Evolutionary conservation across 2,329 filamentous ascomycete genomes (phyloP), one percentile per base, ranked within the genome.

Genomic region (Paradendryphiella salina): DNA sequence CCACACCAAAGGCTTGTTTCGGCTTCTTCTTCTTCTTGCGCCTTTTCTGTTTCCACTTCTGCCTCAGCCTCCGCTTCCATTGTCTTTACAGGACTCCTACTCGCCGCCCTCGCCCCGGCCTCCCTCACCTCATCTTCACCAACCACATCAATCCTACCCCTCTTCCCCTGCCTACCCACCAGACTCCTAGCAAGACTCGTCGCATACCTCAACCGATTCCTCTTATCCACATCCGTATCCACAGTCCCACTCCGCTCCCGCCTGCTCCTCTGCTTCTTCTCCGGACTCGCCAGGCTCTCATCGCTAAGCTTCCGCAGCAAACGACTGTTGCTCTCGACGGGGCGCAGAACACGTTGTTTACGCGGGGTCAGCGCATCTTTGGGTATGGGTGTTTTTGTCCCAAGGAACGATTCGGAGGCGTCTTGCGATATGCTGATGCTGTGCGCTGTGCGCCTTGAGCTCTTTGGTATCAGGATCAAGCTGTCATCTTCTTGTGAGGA

Each of bases 1-100:
- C 64, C 66, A 49, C 68, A 72, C 46, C 58, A 56, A 14, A 71
- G 41, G 41, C 66, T 72, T 38, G 64, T 65, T 55, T 68, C 68
- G 17, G 56, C 61, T 18, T 67, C 61, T n/a, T 60, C 61, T 18
- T 67, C 61, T n/a, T 60, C 44, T 5, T 39, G 20, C 5, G 13
- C 55, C 15, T 63, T 53, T 28, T 47, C 44, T 11, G 15, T 8
- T n/a, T 60, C 51, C 4, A 56, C 20, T 15, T 58, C 48, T 20
- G 53, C 31, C 13, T 47, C 44, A 15, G 60, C 50, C 17, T 51
- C 48, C 5, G 60, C 52, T 15, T 51, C 48, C 5, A 13, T n/a
- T n/a, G n/a, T 32, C n/a, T 31, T 26, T 53, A 43, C 32, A 55
- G 50, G 33, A 46, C 37, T 40, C 18, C 50, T 47, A 14, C 34